These are phyloP conservation scores for Tothia fuscella DNA, from an alignment of 2,329 filamentous ascomycete species.

Conservation along the genomic window DNA sequence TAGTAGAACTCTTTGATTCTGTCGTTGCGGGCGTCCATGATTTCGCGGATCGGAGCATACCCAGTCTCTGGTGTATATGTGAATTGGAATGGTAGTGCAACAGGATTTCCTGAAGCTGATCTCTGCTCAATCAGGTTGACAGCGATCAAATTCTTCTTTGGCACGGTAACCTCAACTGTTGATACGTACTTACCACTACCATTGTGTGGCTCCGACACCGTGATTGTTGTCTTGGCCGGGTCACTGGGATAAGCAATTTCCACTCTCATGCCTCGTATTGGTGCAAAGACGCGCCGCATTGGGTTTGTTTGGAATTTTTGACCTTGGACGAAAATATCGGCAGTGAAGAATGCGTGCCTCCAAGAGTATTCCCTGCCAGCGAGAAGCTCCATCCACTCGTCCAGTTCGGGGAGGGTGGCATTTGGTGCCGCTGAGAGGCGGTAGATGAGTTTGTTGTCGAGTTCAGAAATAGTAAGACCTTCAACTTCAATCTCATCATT, in stretches of 20 bases:
- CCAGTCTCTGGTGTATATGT: slow-evolving; percentile 90
- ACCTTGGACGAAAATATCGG: slow-evolving; percentile 88
- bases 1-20: slow-evolving; percentile 99
- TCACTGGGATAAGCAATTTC: slow-evolving; percentile 78
- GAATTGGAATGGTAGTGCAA: slow-evolving; percentile 78
- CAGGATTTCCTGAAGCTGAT: slow-evolving; percentile 69
- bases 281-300: slow-evolving; percentile 80
- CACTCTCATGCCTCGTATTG: slow-evolving; percentile 73
- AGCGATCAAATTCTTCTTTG: slow-evolving; percentile 60
- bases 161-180: slow-evolving; percentile 69
- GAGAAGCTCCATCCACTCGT: slow-evolving; percentile 78
- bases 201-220: slow-evolving; percentile 74
- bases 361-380: slow-evolving; percentile 80
- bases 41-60: slow-evolving; percentile 93
- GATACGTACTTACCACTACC: slow-evolving; percentile 70
- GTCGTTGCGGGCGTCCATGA: slow-evolving; percentile 93
- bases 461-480: slow-evolving; percentile 71
- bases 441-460: slow-evolving; percentile 70
- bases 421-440: slow-evolving; percentile 66
- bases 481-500: slow-evolving; percentile 66
- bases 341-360: slow-evolving; percentile 87
- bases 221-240: slow-evolving; percentile 70
- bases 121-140: slow-evolving; percentile 90
- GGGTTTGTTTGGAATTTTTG: slow-evolving; percentile 97
- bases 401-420: slow-evolving; percentile 61